A percentile compares a stretch with the other conserved stretches of the same genome.
phyloP scores from a whole-genome alignment of 2,329 filamentous ascomycete species.

The Aspergillus fumigatiaffinis region DNA sequence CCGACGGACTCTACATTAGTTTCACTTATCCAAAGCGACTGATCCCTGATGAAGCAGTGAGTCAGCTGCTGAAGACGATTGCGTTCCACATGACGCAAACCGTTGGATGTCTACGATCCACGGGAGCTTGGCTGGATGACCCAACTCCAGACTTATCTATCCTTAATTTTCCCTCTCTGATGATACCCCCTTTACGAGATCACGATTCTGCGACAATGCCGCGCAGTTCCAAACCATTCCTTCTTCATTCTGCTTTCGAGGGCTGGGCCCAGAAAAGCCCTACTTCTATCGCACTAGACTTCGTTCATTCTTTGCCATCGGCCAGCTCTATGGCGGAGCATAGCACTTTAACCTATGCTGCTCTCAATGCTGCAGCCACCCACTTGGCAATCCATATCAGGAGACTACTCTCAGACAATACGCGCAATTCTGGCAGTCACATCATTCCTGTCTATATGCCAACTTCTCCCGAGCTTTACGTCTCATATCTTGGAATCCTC shows the following conservation, averaged over 20 bases:
- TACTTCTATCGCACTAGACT: conserved; percentile 23
- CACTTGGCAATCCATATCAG: conserved; percentile 18
- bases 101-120: not conserved
- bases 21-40: conserved; percentile 16
- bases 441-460: conserved; percentile 28
- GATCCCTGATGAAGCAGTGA: conserved; percentile 17
- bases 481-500: conserved; percentile 34
- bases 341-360: conserved; percentile 23
- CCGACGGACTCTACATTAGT: conserved; percentile 9
- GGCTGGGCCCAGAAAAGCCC: conserved; percentile 20
- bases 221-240: conserved; percentile 6
- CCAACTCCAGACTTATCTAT: conserved; percentile 16
- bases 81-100: conserved; percentile 8
- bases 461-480: conserved; percentile 36
- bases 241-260: conserved; percentile 26
- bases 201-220: conserved; percentile 1
- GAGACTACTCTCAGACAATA: conserved; percentile 5
- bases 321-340: conserved; percentile 14
- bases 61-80: conserved; percentile 18
- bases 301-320: conserved; percentile 22
- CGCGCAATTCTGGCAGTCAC: conserved; percentile 1
- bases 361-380: conserved; percentile 20
- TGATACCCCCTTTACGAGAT: conserved; percentile 17
- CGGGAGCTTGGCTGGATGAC: not conserved
- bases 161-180: conserved; percentile 24